phyloP scores from a whole-genome alignment of 179 eudicot genomes.

The Camellia oleifera region DNA sequence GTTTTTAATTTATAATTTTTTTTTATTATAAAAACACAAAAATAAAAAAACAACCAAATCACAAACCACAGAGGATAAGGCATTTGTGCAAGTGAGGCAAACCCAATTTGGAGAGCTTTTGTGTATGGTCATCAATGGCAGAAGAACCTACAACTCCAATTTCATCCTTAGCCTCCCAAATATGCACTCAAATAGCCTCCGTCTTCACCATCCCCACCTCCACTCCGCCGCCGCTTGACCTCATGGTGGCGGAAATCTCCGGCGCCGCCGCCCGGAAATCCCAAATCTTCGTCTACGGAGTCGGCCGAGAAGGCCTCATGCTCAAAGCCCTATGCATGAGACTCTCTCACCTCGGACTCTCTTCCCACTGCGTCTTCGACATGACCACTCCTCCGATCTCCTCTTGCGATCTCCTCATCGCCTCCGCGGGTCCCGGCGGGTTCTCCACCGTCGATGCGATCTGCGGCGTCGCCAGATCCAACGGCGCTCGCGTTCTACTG shows the following conservation, averaged over 20 bases:
- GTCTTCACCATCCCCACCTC: slow-evolving; percentile 58
- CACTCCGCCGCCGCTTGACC: slow-evolving; percentile 43
- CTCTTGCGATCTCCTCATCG: slow-evolving; percentile 66
- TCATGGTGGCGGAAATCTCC: slow-evolving; percentile 51
- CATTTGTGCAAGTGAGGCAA: too few relatives aligned
- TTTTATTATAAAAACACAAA: too few relatives aligned
- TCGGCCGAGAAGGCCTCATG: slow-evolving; percentile 95
- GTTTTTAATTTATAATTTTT: too few relatives aligned
- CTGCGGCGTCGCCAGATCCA: slow-evolving; percentile 56
- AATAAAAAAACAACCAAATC: background rate
- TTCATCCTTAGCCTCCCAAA: slow-evolving; percentile 52
- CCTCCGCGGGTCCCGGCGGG: slow-evolving; percentile 91
- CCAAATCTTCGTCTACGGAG: slow-evolving; percentile 73
- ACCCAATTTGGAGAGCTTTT: too few relatives aligned
- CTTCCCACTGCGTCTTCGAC: slow-evolving; percentile 79
- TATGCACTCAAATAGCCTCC: slow-evolving; percentile 65
- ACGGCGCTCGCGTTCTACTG: slow-evolving; percentile 61
- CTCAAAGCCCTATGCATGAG: slow-evolving; percentile 80
- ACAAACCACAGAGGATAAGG: background rate
- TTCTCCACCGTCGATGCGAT: slow-evolving; percentile 88
- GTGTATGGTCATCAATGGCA: slow-evolving; percentile 20
- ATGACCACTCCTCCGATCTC: slow-evolving; percentile 90
- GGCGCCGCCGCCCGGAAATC: slow-evolving; percentile 38
- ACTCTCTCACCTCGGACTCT: slow-evolving; percentile 66
- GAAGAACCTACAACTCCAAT: slow-evolving; percentile 30